Evolutionary conservation across 2,329 filamentous ascomycete genomes (phyloP).

Genomic region (Venturia asperata): DNA sequence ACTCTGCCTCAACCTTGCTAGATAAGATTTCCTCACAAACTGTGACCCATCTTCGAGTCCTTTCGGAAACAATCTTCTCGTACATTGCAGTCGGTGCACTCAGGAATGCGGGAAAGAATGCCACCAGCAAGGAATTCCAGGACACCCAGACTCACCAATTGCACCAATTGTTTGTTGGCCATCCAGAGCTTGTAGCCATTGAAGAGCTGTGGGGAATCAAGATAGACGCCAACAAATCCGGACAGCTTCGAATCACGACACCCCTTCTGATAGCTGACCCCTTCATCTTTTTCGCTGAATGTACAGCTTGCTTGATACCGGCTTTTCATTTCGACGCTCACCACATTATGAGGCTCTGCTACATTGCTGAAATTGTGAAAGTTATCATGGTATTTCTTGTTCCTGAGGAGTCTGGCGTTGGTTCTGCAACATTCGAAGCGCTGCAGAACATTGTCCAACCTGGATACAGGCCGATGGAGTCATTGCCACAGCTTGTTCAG

Average conservation of each 20-base stretch:
- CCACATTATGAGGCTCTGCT: constrained; percentile 77
- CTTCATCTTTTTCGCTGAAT: constrained; percentile 76
- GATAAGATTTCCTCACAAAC: constrained; percentile 78
- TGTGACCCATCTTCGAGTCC: constrained; percentile 77
- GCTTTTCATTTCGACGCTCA: constrained; percentile 65
- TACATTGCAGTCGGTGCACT: constrained; percentile 73
- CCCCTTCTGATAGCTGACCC: constrained; percentile 62
- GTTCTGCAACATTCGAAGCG: background rate
- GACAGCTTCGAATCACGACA: constrained; percentile 22
- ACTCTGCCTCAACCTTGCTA: constrained; percentile 66
- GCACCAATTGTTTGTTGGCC: constrained; percentile 63
- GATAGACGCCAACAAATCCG: constrained; percentile 38
- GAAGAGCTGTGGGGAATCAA: constrained; percentile 29
- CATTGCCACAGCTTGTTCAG: constrained; percentile 4
- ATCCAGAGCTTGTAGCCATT: constrained; percentile 33
- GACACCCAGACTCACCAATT: constrained; percentile 65
- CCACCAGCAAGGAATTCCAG: constrained; percentile 59
- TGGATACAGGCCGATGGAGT: background rate
- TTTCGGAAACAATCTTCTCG: constrained; percentile 80
- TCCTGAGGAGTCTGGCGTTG: constrained; percentile 11
- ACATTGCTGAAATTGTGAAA: constrained; percentile 84
- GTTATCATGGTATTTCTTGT: constrained; percentile 53
- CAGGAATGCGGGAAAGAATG: constrained; percentile 49
- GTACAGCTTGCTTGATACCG: constrained; percentile 61
- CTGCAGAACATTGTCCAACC: background rate